phyloP scores from a whole-genome alignment of 352 stramenopile species.

The Globisporangium uncinulatum region DNA sequence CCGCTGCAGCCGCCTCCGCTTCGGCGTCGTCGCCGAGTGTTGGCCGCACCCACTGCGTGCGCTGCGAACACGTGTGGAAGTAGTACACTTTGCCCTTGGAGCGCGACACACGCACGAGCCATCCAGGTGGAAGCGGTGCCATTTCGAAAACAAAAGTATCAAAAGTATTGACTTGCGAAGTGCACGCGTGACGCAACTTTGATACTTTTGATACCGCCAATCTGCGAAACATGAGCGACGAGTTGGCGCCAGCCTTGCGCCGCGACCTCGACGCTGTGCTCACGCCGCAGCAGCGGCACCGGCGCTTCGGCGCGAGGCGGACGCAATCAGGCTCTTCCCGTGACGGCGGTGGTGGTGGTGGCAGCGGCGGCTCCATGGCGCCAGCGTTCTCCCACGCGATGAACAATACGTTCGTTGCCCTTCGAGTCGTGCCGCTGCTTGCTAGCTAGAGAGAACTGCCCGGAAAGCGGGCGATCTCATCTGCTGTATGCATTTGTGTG shows the following conservation, averaged over 20 bases:
- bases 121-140: conserved; percentile 34
- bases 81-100: conserved; percentile 74
- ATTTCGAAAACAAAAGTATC: not conserved
- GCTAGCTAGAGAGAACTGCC: too few species aligned
- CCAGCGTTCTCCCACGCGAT: not conserved
- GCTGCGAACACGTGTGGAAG: conserved; percentile 37
- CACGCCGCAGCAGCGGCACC: conserved; percentile 1
- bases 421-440: not conserved
- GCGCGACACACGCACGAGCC: conserved; percentile 60
- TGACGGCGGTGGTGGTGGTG: not conserved
- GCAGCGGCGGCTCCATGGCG: conserved; percentile 1
- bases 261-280: conserved; percentile 1
- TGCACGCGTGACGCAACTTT: too few species aligned
- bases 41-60: conserved; percentile 57
- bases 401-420: not conserved
- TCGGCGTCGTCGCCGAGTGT: conserved; percentile 4
- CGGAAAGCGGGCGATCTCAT: too few species aligned
- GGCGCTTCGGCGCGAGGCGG: not conserved
- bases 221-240: conserved; percentile 1
- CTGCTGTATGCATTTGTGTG: not conserved
- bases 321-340: not conserved
- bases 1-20: conserved; percentile 4
- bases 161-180: not conserved
- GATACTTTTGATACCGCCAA: too few species aligned
- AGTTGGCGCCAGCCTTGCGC: not conserved